Evolutionary conservation across 2,329 filamentous ascomycete species (phyloP), one percentile per base, ranked within the genome.

Genomic region (Fusarium sp.): DNA sequence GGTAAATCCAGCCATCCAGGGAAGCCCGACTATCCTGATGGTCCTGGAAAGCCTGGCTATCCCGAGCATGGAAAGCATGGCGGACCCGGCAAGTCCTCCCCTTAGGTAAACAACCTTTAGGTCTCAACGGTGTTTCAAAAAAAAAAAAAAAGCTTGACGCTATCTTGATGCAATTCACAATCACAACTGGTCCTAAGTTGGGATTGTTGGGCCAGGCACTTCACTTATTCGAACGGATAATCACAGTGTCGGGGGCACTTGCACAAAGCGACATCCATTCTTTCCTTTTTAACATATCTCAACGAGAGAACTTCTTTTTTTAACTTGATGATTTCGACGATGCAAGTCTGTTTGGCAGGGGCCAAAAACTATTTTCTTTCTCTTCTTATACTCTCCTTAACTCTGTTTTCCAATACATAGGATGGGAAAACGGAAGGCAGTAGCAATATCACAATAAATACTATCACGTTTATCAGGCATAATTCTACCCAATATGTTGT

Each of bases 381-480:
- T 20, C n/a, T 54, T 63, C 31, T 18, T 9, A 11, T 13, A 39
- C 50, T 63, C 59, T 63, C 59, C 2, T 63, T 63, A n/a, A 31
- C 12, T 8, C 1, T 18, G 20, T 23, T 42, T 20, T 48, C 10
- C 21, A 18, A n/a, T 42, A 43, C 18, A 41, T 46, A 41, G 23
- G 24, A 41, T 29, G 8, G 33, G n/a, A 24, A 35, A 41, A 20
- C 37, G 23, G 24, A 62, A 26, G 28, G 37, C 7, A 12, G 21
- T 47, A 5, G 21, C 16, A 21, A 9, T 10, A n/a, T 31, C 9
- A 26, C n/a, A 28, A 8, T 47, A 11, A 29, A 43, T 28, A 28
- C 21, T 38, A 63, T 42, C 21, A 31, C 18, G 16, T n/a, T 13
- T 15, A 21, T 24, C 4, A 9, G 12, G 9, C 6, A 16, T 2